Evolutionary conservation across 345 rosid species (phyloP).

Genomic region (Brassica incana): DNA sequence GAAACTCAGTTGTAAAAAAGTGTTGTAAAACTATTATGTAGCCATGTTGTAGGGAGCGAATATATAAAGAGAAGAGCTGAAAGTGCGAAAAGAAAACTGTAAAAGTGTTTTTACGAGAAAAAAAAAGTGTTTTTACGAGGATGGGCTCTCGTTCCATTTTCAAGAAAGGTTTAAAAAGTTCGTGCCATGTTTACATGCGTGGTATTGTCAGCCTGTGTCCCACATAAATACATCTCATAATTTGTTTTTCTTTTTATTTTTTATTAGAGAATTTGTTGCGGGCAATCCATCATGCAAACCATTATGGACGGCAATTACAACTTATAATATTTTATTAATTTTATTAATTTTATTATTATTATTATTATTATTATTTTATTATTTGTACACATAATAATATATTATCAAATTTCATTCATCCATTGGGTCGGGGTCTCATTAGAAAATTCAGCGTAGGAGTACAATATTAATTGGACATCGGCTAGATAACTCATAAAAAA

Average conservation of each 20-base stretch:
- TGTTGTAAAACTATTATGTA: too few species aligned
- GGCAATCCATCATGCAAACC: not conserved
- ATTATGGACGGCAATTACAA: not conserved
- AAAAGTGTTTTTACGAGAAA: too few species aligned
- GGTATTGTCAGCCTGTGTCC: slow-evolving; percentile 11
- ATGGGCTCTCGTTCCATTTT: slow-evolving; percentile 12
- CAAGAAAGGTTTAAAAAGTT: slow-evolving; percentile 17
- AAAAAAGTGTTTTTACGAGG: not conserved
- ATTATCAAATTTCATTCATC: not conserved
- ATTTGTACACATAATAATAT: not conserved
- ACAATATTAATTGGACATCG: not conserved
- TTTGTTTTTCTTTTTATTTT: not conserved
- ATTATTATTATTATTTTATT: not conserved
- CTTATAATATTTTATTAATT: not conserved
- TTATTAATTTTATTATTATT: not conserved
- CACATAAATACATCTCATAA: slow-evolving; percentile 19
- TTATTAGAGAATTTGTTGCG: slow-evolving; percentile 11
- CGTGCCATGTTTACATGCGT: slow-evolving; percentile 21
- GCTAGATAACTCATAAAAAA: not conserved
- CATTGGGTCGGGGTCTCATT: not conserved
- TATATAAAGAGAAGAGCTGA: too few species aligned
- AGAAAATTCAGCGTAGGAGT: not conserved
- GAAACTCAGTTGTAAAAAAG: too few species aligned
- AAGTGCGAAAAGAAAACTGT: too few species aligned
- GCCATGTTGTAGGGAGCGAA: too few species aligned